Evolutionary conservation across 371 early-diverging fungal species (phyloP).

Genomic region (Dichotomocladium elegans): DNA sequence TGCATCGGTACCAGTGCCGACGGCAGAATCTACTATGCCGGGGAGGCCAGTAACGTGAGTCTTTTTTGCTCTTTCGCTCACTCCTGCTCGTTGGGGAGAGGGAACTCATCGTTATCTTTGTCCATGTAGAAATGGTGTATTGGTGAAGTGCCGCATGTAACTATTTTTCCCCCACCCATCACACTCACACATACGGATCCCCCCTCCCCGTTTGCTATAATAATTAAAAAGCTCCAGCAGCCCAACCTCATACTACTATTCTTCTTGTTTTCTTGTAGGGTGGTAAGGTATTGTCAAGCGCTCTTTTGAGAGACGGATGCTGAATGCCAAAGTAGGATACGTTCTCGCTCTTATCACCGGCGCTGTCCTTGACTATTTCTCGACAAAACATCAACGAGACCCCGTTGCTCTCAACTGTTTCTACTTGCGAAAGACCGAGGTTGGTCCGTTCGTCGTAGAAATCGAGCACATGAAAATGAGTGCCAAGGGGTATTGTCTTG

Average conservation of each 20-base stretch:
- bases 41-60: conserved; percentile 14
- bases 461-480: conserved; percentile 34
- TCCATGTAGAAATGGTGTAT: conserved; percentile 31
- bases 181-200: too few species aligned
- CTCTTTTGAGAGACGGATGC: too few species aligned
- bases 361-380: conserved; percentile 27
- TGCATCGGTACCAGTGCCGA: conserved; percentile 6
- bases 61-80: neutral
- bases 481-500: conserved; percentile 36
- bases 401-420: conserved; percentile 42
- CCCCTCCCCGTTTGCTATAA: too few species aligned
- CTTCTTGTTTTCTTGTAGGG: neutral
- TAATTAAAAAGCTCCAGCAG: too few species aligned
- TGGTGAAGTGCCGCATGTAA: conserved; percentile 43
- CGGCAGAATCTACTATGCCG: conserved; percentile 13
- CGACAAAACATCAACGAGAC: conserved; percentile 27
- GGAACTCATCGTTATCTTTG: neutral
- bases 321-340: conserved; percentile 17
- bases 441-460: conserved; percentile 28
- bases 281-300: too few species aligned
- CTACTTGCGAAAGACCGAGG: conserved; percentile 29
- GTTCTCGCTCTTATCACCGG: conserved; percentile 28
- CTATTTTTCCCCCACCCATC: neutral
- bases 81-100: too few species aligned
- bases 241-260: neutral